Evolutionary conservation across 257 asterid genomes (phyloP), one percentile per base, ranked within the genome.

Genomic region (Fraxinus excelsior): DNA sequence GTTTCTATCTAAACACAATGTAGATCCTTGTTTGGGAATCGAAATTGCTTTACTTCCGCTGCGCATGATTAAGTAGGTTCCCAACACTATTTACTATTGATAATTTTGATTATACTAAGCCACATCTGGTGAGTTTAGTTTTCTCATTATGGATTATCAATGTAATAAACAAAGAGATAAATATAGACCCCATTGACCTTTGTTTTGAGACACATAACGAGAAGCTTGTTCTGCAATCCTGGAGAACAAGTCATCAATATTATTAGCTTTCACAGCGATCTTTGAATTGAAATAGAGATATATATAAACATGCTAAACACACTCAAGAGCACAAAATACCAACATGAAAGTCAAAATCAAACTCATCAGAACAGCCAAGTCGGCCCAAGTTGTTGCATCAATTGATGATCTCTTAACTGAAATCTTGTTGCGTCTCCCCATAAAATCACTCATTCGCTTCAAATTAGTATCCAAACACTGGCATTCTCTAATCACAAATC

Each of bases 381-480:
- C 85, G 6, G 76, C 79, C 34, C 58, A 71, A 5, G 64, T 19
- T 29, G 67, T 82, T 18, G 82, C 80, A 1, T 62, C 86, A 14
- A 74, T 69, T 32, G 77, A 81, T 21, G 87, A 87, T 67, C 82
- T 87, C 70, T 53, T 83, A 73, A n/a, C 75, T 18, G 76, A 85
- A 28, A 85, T 83, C 25, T 69, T 85, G 2, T 68, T 83, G 0
- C 80, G 76, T 18, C 78, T 85, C 21, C 87, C 91, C 5, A 70
- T 81, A 0, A 85, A 67, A 51, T 73, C 85, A 8, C 86, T 85
- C n/a, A 2, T 72, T 1, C 82, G 78, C 1, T 87, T 75, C 79
- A 83, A 77, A 69, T 56, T 21, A 2, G 89, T 85, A 5, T 83
- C 87, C 77, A 87, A 85, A 51, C 79, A 66, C 18, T 83, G 91